phyloP scores from a whole-genome alignment of 805 yeast species.

The Metschnikowia koreensis region DNA sequence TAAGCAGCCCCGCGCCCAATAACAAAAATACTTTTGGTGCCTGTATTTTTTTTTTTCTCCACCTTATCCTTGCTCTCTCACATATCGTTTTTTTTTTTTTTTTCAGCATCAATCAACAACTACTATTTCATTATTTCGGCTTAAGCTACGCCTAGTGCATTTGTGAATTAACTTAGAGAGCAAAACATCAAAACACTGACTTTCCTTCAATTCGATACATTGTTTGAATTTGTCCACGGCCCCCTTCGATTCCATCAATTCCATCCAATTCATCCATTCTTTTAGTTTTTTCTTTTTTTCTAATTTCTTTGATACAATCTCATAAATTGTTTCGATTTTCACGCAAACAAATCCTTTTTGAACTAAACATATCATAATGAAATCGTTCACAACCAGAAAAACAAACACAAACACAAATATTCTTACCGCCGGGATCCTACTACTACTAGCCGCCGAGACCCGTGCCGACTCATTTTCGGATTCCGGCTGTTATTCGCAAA shows the following conservation, averaged over 20 bases:
- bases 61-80: background rate
- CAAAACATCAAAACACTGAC: no score
- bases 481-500: constrained; percentile 17
- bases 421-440: background rate
- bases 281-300: background rate
- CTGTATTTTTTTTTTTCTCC: background rate
- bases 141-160: no score
- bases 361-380: background rate
- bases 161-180: no score
- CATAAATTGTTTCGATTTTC: background rate
- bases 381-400: background rate
- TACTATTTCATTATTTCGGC: background rate
- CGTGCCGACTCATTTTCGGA: constrained; percentile 12
- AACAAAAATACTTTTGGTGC: background rate
- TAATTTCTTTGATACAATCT: background rate
- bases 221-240: no score
- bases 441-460: constrained; percentile 10
- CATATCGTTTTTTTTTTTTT: background rate
- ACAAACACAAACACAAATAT: background rate
- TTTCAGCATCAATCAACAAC: background rate
- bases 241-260: no score
- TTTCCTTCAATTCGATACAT: no score
- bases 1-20: constrained; percentile 10
- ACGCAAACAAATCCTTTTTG: background rate
- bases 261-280: no score